Base-by-base conservation (phyloP, 2,329 filamentous ascomycete species). In the Aspergillus pseudonomiae region DNA sequence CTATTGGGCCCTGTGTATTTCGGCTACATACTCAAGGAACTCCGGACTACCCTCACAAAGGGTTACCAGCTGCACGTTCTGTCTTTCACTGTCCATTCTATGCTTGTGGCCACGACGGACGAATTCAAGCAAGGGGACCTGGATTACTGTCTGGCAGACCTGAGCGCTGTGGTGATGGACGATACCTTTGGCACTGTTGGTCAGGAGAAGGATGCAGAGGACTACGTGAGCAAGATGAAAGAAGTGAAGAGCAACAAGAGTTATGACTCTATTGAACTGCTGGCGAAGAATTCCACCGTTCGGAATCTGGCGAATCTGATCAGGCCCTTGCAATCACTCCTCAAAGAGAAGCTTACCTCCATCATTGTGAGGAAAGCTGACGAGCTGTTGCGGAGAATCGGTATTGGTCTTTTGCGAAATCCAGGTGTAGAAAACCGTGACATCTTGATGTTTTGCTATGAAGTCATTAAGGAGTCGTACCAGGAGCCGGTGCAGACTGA, bases 201-300 rank as follows among this genome's bases (percentile, higher is more conserved):
- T 2, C 91, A 97, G 79, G 94, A 99, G 74, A 99, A 99, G 78
- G 95, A 99, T 71, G 94, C 94, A 0, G 93, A 97, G 71, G 95
- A 94, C 59, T 99, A 99, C 76, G 90, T 91, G 61, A 97, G 89
- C 75, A 91, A 94, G 78, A 97, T 96, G 90, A 97, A 96, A 78
- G 95, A 99, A 79, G 90, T 99, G 62, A 98, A 97, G 82, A 95
- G 92, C 78, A 97, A 92, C 83, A 99, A 98, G 83, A 97, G 94
- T 75, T 96, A 94, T 73, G 96, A 99, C 74, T 96, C 95, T 0
- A 96, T 98, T 89, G 94, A 98, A 77, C 83, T 98, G 19, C 85
- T 98, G 67, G 91, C 95, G 30, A 92, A 90, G 73, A 93, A 89
- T 55, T 89, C 92, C 1, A 94, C 93, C 1, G 83, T 97, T 28